These are phyloP conservation scores for Arachnomyces sp. DNA, from an alignment of 2,329 filamentous ascomycete genomes.

Conservation along the genomic window DNA sequence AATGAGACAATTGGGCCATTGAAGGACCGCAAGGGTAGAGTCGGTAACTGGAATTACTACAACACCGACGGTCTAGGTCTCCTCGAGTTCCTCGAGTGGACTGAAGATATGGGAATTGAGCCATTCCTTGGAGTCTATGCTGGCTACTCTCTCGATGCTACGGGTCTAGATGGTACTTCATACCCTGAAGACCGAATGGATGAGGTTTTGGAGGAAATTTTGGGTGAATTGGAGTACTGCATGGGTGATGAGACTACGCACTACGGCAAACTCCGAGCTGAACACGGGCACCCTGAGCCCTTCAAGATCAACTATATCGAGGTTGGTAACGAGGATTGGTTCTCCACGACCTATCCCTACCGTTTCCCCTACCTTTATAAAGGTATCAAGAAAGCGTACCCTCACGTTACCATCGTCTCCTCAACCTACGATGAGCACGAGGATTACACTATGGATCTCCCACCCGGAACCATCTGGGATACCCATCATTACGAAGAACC, in stretches of 20 bases:
- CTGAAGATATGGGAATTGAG: conserved; percentile 38
- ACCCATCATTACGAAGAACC: conserved; percentile 36
- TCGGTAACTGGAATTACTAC: conserved; percentile 38
- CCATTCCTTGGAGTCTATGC: conserved; percentile 37
- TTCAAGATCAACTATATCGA: conserved; percentile 56
- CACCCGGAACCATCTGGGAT: conserved; percentile 25
- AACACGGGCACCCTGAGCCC: conserved; percentile 53
- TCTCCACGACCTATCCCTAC: conserved; percentile 44
- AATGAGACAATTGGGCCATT: conserved; percentile 45
- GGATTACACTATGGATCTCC: conserved; percentile 30
- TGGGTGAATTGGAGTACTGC: conserved; percentile 14
- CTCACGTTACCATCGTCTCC: conserved; percentile 47
- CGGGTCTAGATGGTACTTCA: conserved; percentile 25
- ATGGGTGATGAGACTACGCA: conserved; percentile 19
- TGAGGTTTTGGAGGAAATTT: conserved; percentile 19
- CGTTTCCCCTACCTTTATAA: conserved; percentile 53
- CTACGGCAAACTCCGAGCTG: conserved; percentile 43
- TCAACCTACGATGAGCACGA: conserved; percentile 23
- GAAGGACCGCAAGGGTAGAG: conserved; percentile 39
- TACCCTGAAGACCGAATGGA: conserved; percentile 26
- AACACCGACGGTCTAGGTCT: conserved; percentile 39
- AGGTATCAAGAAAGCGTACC: conserved; percentile 49
- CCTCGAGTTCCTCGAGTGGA: conserved; percentile 43
- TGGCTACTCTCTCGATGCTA: conserved; percentile 36
- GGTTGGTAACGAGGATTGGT: conserved; percentile 59